Evolutionary conservation across 2,329 filamentous ascomycete genomes (phyloP).

Genomic region (Ophiostoma sp.): DNA sequence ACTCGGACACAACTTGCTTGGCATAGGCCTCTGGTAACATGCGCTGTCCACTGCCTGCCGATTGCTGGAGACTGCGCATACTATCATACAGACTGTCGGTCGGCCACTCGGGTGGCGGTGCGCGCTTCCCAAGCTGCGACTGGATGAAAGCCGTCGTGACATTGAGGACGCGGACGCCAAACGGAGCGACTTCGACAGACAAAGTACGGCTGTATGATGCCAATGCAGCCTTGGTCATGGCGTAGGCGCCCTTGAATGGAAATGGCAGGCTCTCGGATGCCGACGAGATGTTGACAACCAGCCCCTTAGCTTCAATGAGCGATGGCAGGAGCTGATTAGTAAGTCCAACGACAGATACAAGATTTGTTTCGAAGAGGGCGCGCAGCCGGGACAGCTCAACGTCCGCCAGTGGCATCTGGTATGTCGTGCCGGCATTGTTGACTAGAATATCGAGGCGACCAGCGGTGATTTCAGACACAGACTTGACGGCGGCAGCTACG

Average conservation of each 20-base stretch:
- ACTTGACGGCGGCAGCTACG: slow-evolving; percentile 36
- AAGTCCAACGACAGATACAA: slow-evolving; percentile 58
- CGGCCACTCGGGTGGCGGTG: slow-evolving; percentile 47
- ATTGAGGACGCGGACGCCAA: slow-evolving; percentile 56
- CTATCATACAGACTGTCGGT: slow-evolving; percentile 48
- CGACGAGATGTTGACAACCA: slow-evolving; percentile 58
- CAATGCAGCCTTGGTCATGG: slow-evolving; percentile 56
- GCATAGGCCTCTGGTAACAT: slow-evolving; percentile 35
- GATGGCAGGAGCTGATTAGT: slow-evolving; percentile 50
- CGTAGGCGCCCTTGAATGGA: slow-evolving; percentile 54
- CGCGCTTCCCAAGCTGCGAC: slow-evolving; percentile 51
- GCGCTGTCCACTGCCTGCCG: slow-evolving; percentile 31
- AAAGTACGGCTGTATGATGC: slow-evolving; percentile 54
- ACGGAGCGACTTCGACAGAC: slow-evolving; percentile 53
- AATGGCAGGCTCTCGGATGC: slow-evolving; percentile 52
- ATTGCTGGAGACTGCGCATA: slow-evolving; percentile 37
- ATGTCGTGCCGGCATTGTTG: slow-evolving; percentile 53
- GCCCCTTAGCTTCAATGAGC: slow-evolving; percentile 50
- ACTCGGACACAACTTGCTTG: slow-evolving; percentile 24
- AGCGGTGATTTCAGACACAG: slow-evolving; percentile 37
- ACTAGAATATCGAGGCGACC: slow-evolving; percentile 58
- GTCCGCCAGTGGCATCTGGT: slow-evolving; percentile 53
- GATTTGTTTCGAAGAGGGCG: slow-evolving; percentile 56
- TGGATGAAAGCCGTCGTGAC: slow-evolving; percentile 48
- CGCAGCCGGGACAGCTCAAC: slow-evolving; percentile 53